Conservation (phyloP, 2,329 filamentous ascomycete genomes). For the Berkeleyomyces basicola region DNA sequence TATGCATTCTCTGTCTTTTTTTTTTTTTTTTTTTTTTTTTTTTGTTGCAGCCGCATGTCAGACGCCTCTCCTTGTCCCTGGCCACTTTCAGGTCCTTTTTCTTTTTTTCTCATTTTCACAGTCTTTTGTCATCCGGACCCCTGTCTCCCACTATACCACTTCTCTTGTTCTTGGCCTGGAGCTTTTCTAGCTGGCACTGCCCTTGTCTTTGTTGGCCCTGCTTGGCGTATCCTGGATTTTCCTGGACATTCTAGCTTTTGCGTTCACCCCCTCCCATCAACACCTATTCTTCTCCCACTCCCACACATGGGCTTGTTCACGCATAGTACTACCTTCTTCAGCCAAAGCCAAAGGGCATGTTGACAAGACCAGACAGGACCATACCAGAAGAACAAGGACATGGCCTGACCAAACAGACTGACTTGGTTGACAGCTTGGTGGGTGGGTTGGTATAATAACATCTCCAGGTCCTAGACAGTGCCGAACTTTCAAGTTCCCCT, state of each 20-base stretch:
- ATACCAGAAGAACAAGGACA: not conserved
- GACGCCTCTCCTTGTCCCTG: not conserved
- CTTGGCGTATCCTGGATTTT: not conserved
- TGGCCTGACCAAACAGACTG: not conserved
- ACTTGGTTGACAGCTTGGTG: not conserved
- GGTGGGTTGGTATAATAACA: not conserved
- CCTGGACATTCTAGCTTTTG: not conserved
- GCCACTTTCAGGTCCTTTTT: not conserved
- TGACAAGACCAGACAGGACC: not conserved
- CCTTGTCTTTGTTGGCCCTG: constrained; percentile 2
- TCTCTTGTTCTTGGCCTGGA: not conserved
- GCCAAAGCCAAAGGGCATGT: not conserved
- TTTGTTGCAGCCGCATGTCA: not conserved
- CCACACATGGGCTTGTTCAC: not conserved
- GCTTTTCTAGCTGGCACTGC: not conserved
- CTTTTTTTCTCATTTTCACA: not conserved
- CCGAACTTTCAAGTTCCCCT: not conserved
- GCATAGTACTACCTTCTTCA: not conserved
- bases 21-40: not conserved
- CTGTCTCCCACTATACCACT: not conserved
- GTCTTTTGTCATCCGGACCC: not conserved
- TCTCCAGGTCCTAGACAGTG: not conserved
- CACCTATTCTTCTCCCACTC: not conserved
- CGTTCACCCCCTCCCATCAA: not conserved
- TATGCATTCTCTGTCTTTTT: not conserved